phyloP scores from a whole-genome alignment of 495 filamentous ascomycete species.

The Penicillium canariense region DNA sequence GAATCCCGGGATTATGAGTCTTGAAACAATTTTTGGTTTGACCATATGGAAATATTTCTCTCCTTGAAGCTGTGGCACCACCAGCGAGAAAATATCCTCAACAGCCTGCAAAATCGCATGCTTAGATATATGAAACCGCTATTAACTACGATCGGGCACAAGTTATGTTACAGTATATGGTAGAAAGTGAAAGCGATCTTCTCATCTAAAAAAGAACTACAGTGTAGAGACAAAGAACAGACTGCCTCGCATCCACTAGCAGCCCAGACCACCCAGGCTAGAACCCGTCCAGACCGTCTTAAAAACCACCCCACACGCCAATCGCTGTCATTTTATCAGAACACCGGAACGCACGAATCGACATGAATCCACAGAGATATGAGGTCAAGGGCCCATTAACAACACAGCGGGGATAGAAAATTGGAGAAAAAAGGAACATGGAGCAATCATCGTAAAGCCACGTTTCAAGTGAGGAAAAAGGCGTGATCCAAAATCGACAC shows the following conservation, averaged over 20 bases:
- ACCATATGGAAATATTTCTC: too few relatives aligned
- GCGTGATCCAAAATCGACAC: neutral
- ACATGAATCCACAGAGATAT: conserved; percentile 13
- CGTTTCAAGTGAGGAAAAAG: neutral
- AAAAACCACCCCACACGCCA: conserved; percentile 24
- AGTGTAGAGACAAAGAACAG: conserved; percentile 10
- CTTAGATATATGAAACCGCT: too few relatives aligned
- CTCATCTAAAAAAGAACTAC: conserved; percentile 15
- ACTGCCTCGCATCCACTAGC: conserved; percentile 11
- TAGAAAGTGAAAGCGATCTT: conserved; percentile 15
- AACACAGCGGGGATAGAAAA: conserved; percentile 20
- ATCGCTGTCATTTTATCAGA: conserved; percentile 21
- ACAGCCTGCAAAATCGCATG: neutral
- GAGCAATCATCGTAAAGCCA: neutral
- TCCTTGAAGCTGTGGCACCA: too few relatives aligned
- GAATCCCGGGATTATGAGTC: neutral
- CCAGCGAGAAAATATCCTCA: too few relatives aligned
- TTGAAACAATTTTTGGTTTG: too few relatives aligned
- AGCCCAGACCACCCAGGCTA: conserved; percentile 17
- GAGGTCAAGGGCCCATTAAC: conserved; percentile 19
- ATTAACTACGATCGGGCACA: neutral
- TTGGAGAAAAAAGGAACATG: neutral
- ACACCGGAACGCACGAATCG: conserved; percentile 10
- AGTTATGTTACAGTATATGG: too few relatives aligned
- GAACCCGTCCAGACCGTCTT: conserved; percentile 6